phyloP scores from a whole-genome alignment of 2,329 filamentous ascomycete genomes.

The Scytalidium lignicola region DNA sequence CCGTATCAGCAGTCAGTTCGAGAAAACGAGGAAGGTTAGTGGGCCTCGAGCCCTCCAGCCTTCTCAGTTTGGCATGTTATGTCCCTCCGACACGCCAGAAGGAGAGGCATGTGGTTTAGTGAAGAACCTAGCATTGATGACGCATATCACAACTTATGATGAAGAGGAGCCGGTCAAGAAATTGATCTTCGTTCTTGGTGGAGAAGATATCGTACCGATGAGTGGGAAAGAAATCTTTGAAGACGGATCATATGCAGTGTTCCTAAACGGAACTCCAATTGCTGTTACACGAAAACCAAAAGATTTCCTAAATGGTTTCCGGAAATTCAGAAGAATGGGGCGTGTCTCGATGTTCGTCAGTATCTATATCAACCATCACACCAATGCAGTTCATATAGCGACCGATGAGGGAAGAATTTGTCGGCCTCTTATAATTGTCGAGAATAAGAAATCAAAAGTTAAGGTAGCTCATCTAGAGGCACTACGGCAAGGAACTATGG shows the following conservation, averaged over 20 bases:
- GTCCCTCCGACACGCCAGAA: conserved; percentile 95
- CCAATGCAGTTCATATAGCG: conserved; percentile 87
- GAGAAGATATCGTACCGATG: conserved; percentile 74
- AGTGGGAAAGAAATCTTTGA: conserved; percentile 83
- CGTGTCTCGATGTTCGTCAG: conserved; percentile 95
- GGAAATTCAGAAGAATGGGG: conserved; percentile 80
- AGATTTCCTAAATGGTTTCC: conserved; percentile 77
- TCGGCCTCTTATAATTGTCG: conserved; percentile 90
- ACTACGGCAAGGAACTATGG: conserved; percentile 75
- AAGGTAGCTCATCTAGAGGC: conserved; percentile 73
- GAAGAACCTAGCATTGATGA: conserved; percentile 98
- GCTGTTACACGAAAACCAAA: conserved; percentile 84
- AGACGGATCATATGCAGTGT: conserved; percentile 80
- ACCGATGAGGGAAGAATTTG: conserved; percentile 97
- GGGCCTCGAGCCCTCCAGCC: conserved; percentile 94
- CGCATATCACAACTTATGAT: conserved; percentile 95
- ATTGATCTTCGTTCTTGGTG: conserved; percentile 80
- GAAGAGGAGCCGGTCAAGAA: conserved; percentile 86
- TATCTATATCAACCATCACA: conserved; percentile 91
- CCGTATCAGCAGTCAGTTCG: conserved; percentile 94
- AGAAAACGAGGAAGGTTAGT: conserved; percentile 95
- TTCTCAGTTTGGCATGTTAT: conserved; percentile 98
- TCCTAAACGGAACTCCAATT: conserved; percentile 92
- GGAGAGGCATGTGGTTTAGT: conserved; percentile 97
- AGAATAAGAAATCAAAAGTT: conserved; percentile 78